Evolutionary conservation across 2,329 filamentous ascomycete species (phyloP).

Genomic region (Calonectria hawksworthii): DNA sequence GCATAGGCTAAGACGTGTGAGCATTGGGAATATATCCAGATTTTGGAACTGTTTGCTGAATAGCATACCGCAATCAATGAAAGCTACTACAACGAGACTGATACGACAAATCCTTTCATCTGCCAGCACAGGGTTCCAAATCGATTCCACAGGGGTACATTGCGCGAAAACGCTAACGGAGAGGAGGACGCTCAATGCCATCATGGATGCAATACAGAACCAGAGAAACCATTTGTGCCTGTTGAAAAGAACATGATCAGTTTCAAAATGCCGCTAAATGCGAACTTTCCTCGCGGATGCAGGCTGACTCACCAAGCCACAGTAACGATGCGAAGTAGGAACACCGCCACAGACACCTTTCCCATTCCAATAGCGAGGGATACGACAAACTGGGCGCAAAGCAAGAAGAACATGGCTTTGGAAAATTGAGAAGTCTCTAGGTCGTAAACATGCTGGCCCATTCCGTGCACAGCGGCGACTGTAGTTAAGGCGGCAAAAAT

Average conservation of each 20-base stretch:
- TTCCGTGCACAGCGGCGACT: constrained; percentile 14
- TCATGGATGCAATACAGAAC: constrained; percentile 28
- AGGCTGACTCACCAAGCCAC: constrained; percentile 21
- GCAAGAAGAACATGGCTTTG: constrained; percentile 17
- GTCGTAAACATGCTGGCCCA: constrained; percentile 23
- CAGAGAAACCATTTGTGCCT: constrained; percentile 31
- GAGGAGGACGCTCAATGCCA: constrained; percentile 17
- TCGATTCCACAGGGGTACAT: constrained; percentile 28
- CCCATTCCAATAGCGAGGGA: constrained; percentile 28
- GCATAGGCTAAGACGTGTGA: constrained; percentile 17
- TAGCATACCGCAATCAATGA: constrained; percentile 24
- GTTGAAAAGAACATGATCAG: background rate
- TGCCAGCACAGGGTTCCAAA: constrained; percentile 25
- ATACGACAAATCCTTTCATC: constrained; percentile 22
- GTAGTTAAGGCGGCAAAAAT: constrained; percentile 21
- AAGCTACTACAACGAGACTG: constrained; percentile 22
- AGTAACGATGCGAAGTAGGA: constrained; percentile 28
- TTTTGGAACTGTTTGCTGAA: background rate
- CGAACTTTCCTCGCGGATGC: no score
- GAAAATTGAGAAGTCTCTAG: constrained; percentile 18
- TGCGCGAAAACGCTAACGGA: constrained; percentile 20
- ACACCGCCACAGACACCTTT: constrained; percentile 27
- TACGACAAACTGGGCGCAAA: constrained; percentile 17
- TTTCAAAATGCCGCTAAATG: background rate
- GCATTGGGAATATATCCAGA: background rate